These are phyloP conservation scores for Lactarius trivialis DNA, from an alignment of 768 basidiomycete genomes.

Conservation along the genomic window DNA sequence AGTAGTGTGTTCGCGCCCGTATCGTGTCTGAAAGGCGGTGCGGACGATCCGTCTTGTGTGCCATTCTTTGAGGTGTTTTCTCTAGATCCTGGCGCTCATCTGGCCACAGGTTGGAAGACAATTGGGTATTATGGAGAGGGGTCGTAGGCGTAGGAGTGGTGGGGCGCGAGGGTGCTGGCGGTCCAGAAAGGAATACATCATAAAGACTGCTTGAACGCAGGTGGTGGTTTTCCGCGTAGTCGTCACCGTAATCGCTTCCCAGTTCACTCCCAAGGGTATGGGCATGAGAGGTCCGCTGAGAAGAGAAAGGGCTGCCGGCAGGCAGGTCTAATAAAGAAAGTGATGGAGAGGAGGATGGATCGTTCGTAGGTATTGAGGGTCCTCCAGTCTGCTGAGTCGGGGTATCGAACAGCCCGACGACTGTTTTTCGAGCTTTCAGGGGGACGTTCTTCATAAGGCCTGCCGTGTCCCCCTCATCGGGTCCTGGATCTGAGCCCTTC, in stretches of 20 bases:
- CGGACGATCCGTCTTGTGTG: constrained; percentile 22
- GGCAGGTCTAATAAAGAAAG: constrained; percentile 20
- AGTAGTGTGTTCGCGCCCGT: constrained; percentile 50
- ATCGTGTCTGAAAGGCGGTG: constrained; percentile 43
- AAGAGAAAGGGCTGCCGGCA: constrained; percentile 6
- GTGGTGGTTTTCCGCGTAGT: constrained; percentile 39
- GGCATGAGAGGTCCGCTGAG: constrained; percentile 15
- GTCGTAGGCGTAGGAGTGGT: constrained; percentile 16
- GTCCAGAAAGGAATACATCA: constrained; percentile 32
- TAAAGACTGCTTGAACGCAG: constrained; percentile 51
- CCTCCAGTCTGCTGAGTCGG: constrained; percentile 15
- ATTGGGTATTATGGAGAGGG: constrained; percentile 1
- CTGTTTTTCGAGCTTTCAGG: constrained; percentile 41
- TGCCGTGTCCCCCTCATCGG: constrained; percentile 28
- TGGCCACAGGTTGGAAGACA: constrained; percentile 16
- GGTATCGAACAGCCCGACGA: constrained; percentile 57
- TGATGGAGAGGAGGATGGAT: constrained; percentile 14
- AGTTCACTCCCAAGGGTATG: constrained; percentile 54
- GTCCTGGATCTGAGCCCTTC: constrained; percentile 23
- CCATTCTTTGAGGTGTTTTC: constrained; percentile 20
- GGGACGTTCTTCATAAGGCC: constrained; percentile 4
- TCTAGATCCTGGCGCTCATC: constrained; percentile 19
- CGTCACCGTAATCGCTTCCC: constrained; percentile 44
- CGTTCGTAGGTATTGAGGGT: constrained; percentile 3
- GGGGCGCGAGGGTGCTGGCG: constrained; percentile 25